phyloP scores from a whole-genome alignment of 2,329 filamentous ascomycete genomes.

The Ophiostoma quercus region DNA sequence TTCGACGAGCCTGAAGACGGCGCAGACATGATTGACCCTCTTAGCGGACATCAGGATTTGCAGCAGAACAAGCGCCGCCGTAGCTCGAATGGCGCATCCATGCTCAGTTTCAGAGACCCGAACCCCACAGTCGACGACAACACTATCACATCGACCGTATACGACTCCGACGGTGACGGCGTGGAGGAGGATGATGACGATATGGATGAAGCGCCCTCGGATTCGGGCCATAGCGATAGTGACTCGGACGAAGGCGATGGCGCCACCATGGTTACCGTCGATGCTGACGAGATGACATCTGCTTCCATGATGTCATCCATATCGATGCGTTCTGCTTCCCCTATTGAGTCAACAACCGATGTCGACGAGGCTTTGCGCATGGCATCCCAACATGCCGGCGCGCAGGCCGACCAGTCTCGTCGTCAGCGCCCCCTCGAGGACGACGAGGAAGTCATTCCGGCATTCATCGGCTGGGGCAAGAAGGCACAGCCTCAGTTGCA shows the following conservation, averaged over 20 bases:
- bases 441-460: constrained; percentile 67
- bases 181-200: constrained; percentile 50
- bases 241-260: constrained; percentile 61
- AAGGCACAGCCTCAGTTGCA: constrained; percentile 39
- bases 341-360: constrained; percentile 63
- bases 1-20: constrained; percentile 52
- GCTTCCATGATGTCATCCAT: constrained; percentile 59
- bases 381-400: constrained; percentile 67
- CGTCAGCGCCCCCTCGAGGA: constrained; percentile 59
- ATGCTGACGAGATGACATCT: constrained; percentile 70
- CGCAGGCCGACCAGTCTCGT: constrained; percentile 24
- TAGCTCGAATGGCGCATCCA: constrained; percentile 55
- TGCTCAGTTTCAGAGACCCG: constrained; percentile 39
- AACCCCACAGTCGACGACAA: constrained; percentile 46
- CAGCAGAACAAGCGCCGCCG: constrained; percentile 57
- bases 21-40: constrained; percentile 44
- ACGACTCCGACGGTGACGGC: constrained; percentile 60
- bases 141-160: constrained; percentile 69
- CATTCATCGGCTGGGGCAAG: constrained; percentile 67
- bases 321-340: constrained; percentile 48
- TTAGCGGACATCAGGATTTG: constrained; percentile 60
- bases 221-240: constrained; percentile 38
- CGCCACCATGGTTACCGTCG: constrained; percentile 76
- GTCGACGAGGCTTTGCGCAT: constrained; percentile 73
- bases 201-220: constrained; percentile 35